Evolutionary conservation across 306 rosid genomes (phyloP).

Genomic region (Malus sylvestris): DNA sequence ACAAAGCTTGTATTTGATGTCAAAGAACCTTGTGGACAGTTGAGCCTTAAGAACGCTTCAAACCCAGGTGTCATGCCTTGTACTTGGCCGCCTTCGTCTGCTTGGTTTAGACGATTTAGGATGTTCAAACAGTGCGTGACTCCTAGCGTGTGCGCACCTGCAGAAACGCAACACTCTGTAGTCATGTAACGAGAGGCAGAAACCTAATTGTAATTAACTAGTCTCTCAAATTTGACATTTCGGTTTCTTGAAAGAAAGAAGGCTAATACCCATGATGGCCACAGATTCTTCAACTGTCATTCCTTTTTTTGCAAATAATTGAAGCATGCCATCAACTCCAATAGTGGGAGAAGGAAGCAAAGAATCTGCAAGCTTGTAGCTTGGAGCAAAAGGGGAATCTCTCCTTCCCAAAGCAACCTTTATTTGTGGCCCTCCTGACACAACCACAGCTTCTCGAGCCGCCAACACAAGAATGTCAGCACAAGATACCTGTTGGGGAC

Average conservation of each 20-base stretch:
- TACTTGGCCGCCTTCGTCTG: neutral
- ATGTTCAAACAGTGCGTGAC: conserved; percentile 24
- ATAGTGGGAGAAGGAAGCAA: conserved; percentile 14
- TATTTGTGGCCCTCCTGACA: conserved; percentile 24
- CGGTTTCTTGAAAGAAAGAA: neutral
- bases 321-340: conserved; percentile 28
- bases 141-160: conserved; percentile 29
- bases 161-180: neutral
- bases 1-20: conserved; percentile 20
- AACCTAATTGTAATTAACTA: neutral
- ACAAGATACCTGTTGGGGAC: conserved; percentile 31
- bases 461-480: conserved; percentile 31
- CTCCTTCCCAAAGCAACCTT: conserved; percentile 26
- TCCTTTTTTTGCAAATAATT: conserved; percentile 15
- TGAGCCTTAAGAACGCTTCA: conserved; percentile 20
- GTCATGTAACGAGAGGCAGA: neutral
- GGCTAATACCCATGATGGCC: conserved; percentile 15
- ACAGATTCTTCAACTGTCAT: conserved; percentile 30
- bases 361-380: conserved; percentile 17
- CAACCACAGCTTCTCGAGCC: conserved; percentile 26
- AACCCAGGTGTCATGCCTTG: conserved; percentile 14
- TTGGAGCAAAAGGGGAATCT: conserved; percentile 16
- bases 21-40: conserved; percentile 12
- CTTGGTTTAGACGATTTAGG: conserved; percentile 10
- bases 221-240: neutral